phyloP scores from a whole-genome alignment of 495 filamentous ascomycete genomes.

The Trichoderma erinaceum region DNA sequence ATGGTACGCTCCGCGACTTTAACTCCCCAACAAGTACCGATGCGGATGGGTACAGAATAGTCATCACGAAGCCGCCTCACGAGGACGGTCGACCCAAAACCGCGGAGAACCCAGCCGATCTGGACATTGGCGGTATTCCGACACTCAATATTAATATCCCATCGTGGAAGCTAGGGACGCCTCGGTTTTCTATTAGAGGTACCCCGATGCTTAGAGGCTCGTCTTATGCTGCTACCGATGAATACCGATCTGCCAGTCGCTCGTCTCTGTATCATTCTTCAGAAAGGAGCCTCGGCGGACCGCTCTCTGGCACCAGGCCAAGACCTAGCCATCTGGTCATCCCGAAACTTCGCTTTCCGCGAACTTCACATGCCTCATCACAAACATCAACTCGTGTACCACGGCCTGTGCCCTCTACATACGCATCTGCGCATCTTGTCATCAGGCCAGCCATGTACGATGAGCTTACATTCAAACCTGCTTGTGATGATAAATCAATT shows the following conservation, averaged over 20 bases:
- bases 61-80: constrained; percentile 67
- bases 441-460: constrained; percentile 70
- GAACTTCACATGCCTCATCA: constrained; percentile 25
- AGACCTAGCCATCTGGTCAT: constrained; percentile 40
- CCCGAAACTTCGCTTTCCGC: constrained; percentile 26
- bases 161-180: constrained; percentile 76
- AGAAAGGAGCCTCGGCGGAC: constrained; percentile 26
- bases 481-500: constrained; percentile 68
- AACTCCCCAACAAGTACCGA: constrained; percentile 48
- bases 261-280: constrained; percentile 33
- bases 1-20: constrained; percentile 41
- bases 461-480: constrained; percentile 59
- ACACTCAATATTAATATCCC: constrained; percentile 77
- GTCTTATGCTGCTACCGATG: constrained; percentile 51
- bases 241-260: constrained; percentile 35
- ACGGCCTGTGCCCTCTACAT: constrained; percentile 32
- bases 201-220: constrained; percentile 79
- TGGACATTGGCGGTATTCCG: constrained; percentile 34
- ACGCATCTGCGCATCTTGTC: constrained; percentile 38
- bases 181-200: constrained; percentile 71
- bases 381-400: constrained; percentile 23
- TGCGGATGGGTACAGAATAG: constrained; percentile 68
- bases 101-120: constrained; percentile 46
- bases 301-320: constrained; percentile 48
- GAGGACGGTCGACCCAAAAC: constrained; percentile 55